Evolutionary conservation across 148 eudicot species (phyloP).

Genomic region (Camellia sinensis): DNA sequence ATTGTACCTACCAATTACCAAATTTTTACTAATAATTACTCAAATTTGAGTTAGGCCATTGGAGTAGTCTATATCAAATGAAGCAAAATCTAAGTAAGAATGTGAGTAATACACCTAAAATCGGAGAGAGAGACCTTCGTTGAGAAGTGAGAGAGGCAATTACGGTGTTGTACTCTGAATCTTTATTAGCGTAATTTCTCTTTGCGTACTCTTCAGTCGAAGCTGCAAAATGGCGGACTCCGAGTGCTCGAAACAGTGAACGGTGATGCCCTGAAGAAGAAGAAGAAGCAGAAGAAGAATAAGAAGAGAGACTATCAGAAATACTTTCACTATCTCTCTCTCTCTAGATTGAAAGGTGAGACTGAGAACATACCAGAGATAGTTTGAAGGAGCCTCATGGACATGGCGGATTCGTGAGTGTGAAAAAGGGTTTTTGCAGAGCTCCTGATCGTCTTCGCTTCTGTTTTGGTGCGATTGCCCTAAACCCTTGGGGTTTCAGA

Average conservation of each 20-base stretch:
- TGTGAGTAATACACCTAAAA: neutral
- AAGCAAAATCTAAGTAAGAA: no score
- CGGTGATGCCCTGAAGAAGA: slow-evolving; percentile 35
- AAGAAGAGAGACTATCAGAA: neutral
- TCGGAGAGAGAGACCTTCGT: slow-evolving; percentile 50
- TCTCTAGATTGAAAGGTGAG: neutral
- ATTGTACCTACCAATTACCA: no score
- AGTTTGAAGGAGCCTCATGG: slow-evolving; percentile 37
- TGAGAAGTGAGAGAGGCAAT: slow-evolving; percentile 61
- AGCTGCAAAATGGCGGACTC: slow-evolving; percentile 53
- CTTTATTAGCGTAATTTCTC: slow-evolving; percentile 75
- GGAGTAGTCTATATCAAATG: no score
- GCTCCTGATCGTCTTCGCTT: neutral
- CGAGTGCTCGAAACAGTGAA: slow-evolving; percentile 35
- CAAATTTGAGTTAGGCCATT: no score
- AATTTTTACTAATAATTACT: no score
- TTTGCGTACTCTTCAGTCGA: slow-evolving; percentile 51
- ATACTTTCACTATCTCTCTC: neutral
- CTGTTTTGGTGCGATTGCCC: neutral
- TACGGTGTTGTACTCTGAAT: slow-evolving; percentile 75
- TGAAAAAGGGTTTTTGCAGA: neutral
- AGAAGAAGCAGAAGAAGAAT: no score
- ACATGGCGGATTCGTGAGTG: neutral
- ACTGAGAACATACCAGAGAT: slow-evolving; percentile 26
- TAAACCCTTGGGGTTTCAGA: neutral